Conservation (phyloP, 371 early-diverging fungal genomes). For the Smittium mucronatum region DNA sequence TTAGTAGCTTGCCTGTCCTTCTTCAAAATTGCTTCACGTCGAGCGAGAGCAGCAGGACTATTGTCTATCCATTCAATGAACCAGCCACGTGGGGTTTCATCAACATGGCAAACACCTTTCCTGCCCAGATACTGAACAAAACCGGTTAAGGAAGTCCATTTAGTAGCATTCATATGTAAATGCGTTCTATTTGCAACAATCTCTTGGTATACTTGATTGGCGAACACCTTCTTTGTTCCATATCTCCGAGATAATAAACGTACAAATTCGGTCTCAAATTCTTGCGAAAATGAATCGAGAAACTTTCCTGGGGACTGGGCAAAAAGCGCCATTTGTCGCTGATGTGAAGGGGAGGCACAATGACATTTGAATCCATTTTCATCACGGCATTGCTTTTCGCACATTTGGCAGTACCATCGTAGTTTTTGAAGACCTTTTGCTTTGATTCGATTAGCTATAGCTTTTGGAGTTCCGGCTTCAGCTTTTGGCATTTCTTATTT, state of each 20-base stretch:
- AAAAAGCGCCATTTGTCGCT: conserved; percentile 82
- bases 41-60: conserved; percentile 67
- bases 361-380: conserved; percentile 96
- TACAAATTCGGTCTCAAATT: conserved; percentile 58
- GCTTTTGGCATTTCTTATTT: conserved; percentile 51
- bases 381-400: conserved; percentile 84
- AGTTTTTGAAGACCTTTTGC: conserved; percentile 89
- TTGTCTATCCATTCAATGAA: conserved; percentile 85
- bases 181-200: conserved; percentile 81
- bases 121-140: conserved; percentile 75
- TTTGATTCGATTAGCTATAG: conserved; percentile 72
- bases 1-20: conserved; percentile 66
- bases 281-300: conserved; percentile 51
- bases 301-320: conserved; percentile 63
- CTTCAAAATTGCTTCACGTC: conserved; percentile 63
- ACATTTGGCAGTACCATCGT: conserved; percentile 90
- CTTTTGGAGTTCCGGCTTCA: conserved; percentile 66
- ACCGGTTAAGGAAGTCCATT: conserved; percentile 75
- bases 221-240: conserved; percentile 71
- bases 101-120: conserved; percentile 70
- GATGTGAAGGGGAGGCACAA: conserved; percentile 79
- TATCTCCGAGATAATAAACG: conserved; percentile 55
- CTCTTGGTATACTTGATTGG: conserved; percentile 92
- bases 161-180: conserved; percentile 91
- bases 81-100: conserved; percentile 84